Evolutionary conservation across 1,284 basidiomycete genomes (phyloP).

Genomic region (Boletus austroedulis): DNA sequence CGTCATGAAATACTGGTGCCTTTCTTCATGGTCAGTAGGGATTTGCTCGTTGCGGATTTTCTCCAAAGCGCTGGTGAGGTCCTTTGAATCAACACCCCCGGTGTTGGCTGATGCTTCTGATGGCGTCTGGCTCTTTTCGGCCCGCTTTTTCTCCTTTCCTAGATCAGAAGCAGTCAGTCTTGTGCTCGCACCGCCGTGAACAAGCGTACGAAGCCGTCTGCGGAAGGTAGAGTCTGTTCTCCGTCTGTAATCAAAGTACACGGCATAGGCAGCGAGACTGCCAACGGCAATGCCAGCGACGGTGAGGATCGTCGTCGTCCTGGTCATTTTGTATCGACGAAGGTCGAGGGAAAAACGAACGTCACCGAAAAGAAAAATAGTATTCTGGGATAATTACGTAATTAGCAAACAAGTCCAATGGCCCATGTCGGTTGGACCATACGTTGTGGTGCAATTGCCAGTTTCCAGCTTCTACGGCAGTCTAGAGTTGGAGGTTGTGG

Average conservation of each 20-base stretch:
- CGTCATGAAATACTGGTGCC: conserved; percentile 88
- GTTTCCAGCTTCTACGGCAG: background rate
- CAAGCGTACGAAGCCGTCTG: conserved; percentile 78
- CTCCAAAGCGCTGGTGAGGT: conserved; percentile 60
- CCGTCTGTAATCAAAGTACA: conserved; percentile 95
- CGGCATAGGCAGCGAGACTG: conserved; percentile 73
- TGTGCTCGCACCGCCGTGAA: conserved; percentile 6
- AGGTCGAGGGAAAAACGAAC: conserved; percentile 3
- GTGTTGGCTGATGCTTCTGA: conserved; percentile 43
- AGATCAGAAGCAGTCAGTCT: conserved; percentile 10
- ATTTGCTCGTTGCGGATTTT: conserved; percentile 61
- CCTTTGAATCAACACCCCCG: conserved; percentile 45
- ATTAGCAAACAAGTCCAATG: conserved; percentile 9
- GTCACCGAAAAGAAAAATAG: conserved; percentile 12
- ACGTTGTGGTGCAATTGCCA: too few relatives aligned
- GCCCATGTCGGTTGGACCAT: background rate
- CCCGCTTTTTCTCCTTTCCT: conserved; percentile 92
- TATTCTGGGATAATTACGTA: conserved; percentile 25
- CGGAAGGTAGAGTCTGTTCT: conserved; percentile 87
- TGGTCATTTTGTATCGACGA: conserved; percentile 38
- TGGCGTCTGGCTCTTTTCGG: conserved; percentile 73
- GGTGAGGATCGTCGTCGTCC: conserved; percentile 49
- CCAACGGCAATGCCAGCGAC: conserved; percentile 67
- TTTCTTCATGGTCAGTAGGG: conserved; percentile 68
- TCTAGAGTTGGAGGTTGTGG: background rate